Evolutionary conservation across 345 rosid species (phyloP), one percentile per base, ranked within the genome.

Genomic region (Microthlaspi erraticum): DNA sequence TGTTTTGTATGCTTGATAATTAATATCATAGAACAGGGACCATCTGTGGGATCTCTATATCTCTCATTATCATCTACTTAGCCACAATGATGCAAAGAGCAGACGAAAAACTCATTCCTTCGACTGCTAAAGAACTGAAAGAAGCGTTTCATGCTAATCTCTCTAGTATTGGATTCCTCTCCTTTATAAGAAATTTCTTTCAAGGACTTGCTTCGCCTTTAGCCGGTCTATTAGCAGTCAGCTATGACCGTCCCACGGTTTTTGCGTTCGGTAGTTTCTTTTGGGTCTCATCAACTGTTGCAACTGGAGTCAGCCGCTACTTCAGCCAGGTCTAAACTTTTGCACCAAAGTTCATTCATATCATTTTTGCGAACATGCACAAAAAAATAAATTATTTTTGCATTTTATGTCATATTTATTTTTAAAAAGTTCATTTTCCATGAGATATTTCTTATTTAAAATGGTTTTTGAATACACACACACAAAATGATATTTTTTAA

Each of bases 1-100:
- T 32, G 33, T 54, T 67, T 31, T 32, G 33, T 57, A 38, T 57
- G 46, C 20, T 53, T 13, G 10, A 19, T n/a, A n/a, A n/a, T 20
- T 1, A 56, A 43, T 60, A 66, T 63, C 29, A 70, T 85, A 92
- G 98, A 78, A 70, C 83, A 55, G 80, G 78, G 73, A 90, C 71
- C 81, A 43, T 92, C 16, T 86, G 74, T 59, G 98, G 98, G 41
- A 43, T 92, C 78, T 88, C 95, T 36, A 79, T 92, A 39, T 92
- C 94, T 57, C 83, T 92, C 51, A 58, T 92, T 46, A 83, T 89
- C 26, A 85, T 89, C 68, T 89, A 92, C 74, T 60, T 89, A 81
- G 96, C 95, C 33, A 90, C 96, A 38, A 84, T 89, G 52, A 89
- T 92, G 96, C 92, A 89, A 71, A 84, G 89, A 2, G 94, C 94